phyloP scores from a whole-genome alignment of 768 basidiomycete genomes.

The Russula earlei region DNA sequence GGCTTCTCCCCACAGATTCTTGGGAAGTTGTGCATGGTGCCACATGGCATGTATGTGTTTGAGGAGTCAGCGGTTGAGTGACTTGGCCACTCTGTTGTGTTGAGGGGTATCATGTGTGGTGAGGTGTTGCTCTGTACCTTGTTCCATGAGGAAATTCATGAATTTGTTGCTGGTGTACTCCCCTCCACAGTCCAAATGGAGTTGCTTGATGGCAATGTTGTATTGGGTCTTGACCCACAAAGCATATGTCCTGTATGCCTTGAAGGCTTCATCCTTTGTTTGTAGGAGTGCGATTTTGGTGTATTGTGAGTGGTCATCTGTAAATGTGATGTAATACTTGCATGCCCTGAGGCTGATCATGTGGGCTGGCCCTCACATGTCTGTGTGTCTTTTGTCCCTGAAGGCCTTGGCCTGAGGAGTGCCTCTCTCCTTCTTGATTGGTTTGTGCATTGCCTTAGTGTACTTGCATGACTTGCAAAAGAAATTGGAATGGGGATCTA shows the following conservation, averaged over 20 bases:
- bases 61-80: conserved; percentile 26
- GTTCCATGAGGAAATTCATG: conserved; percentile 15
- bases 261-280: conserved; percentile 26
- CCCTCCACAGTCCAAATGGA: conserved; percentile 26
- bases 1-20: conserved; percentile 30
- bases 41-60: conserved; percentile 29
- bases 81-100: conserved; percentile 33
- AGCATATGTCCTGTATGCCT: conserved; percentile 23
- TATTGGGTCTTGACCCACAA: conserved; percentile 24
- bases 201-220: conserved; percentile 23
- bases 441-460: background rate
- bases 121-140: conserved; percentile 20
- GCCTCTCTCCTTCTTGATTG: background rate
- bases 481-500: rapidly evolving
- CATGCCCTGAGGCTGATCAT: conserved; percentile 22
- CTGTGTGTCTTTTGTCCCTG: background rate
- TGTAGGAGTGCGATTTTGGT: conserved; percentile 24
- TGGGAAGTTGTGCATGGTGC: conserved; percentile 23
- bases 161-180: conserved; percentile 25
- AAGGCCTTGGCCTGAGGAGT: background rate
- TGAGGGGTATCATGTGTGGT: conserved; percentile 27
- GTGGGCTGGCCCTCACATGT: conserved; percentile 12
- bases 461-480: background rate
- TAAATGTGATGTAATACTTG: conserved; percentile 30
- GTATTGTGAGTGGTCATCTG: conserved; percentile 27